Evolutionary conservation across 2,329 filamentous ascomycete genomes (phyloP).

Genomic region (Cercospora nicotianae): DNA sequence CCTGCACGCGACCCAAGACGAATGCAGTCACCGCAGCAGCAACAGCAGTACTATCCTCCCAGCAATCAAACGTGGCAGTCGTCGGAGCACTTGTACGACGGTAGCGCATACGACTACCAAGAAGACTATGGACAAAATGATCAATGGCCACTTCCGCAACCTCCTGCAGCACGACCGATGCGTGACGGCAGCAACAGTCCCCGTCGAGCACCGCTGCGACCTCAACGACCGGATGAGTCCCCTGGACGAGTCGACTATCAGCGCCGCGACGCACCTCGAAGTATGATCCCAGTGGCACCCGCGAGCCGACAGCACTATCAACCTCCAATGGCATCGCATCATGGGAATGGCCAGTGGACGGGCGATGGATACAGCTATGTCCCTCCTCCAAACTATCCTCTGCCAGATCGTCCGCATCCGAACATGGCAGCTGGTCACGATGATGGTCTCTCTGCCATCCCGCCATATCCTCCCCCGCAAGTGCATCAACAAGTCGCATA

Average conservation of each 20-base stretch:
- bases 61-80: slow-evolving; percentile 20
- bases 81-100: slow-evolving; percentile 32
- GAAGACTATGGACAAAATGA: slow-evolving; percentile 26
- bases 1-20: slow-evolving; percentile 18
- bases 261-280: slow-evolving; percentile 24
- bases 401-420: slow-evolving; percentile 24
- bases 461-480: slow-evolving; percentile 21
- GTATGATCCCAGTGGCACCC: slow-evolving; percentile 20
- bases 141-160: slow-evolving; percentile 32
- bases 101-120: slow-evolving; percentile 29
- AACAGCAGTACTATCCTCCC: slow-evolving; percentile 15
- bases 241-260: slow-evolving; percentile 18
- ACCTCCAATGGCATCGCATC: slow-evolving; percentile 27
- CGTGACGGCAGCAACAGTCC: slow-evolving; percentile 17
- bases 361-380: slow-evolving; percentile 34
- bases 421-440: neutral
- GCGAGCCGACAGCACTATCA: slow-evolving; percentile 24
- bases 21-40: slow-evolving; percentile 17
- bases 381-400: slow-evolving; percentile 24
- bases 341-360: slow-evolving; percentile 35
- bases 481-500: slow-evolving; percentile 36
- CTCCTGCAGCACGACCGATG: slow-evolving; percentile 12
- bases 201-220: slow-evolving; percentile 30
- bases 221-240: slow-evolving; percentile 32
- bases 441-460: slow-evolving; percentile 15